These are phyloP conservation scores for Fusarium albosuccineum DNA, from an alignment of 2,329 filamentous ascomycete genomes.

Conservation along the genomic window DNA sequence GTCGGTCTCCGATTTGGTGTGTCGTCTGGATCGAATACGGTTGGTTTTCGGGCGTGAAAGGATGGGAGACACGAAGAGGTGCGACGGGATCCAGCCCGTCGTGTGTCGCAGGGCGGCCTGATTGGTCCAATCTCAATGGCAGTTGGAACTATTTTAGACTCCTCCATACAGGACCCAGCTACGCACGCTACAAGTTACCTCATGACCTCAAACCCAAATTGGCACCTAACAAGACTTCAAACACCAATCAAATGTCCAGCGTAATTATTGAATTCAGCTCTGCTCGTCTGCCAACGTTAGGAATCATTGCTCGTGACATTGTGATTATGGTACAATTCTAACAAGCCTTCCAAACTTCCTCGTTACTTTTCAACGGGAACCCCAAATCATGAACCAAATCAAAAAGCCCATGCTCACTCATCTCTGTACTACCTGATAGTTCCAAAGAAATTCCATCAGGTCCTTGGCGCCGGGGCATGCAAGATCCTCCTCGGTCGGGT, in stretches of 20 bases:
- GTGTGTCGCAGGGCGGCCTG: slow-evolving; percentile 41
- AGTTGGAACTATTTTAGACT: slow-evolving; percentile 30
- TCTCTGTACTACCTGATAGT: slow-evolving; percentile 30
- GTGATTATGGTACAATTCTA: slow-evolving; percentile 33
- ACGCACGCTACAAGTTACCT: not conserved
- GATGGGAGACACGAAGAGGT: slow-evolving; percentile 37
- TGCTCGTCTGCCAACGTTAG: slow-evolving; percentile 17
- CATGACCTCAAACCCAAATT: slow-evolving; percentile 5
- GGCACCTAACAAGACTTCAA: too few relatives aligned
- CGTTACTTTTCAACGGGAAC: slow-evolving; percentile 35
- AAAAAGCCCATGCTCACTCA: slow-evolving; percentile 33
- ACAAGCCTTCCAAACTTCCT: slow-evolving; percentile 25
- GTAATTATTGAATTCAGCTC: slow-evolving; percentile 16
- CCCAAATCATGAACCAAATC: slow-evolving; percentile 21
- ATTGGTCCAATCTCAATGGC: slow-evolving; percentile 34
- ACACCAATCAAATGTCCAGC: not conserved
- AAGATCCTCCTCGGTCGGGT: slow-evolving; percentile 42
- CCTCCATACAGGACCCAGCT: not conserved
- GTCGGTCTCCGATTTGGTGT: slow-evolving; percentile 14
- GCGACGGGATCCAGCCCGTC: slow-evolving; percentile 41
- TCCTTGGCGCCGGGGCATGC: slow-evolving; percentile 44
- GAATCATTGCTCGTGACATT: slow-evolving; percentile 36
- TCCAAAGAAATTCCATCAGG: slow-evolving; percentile 23
- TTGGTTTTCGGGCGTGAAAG: slow-evolving; percentile 34
- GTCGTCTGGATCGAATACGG: slow-evolving; percentile 30